These are phyloP conservation scores for Tylopilus subfusipes DNA, from an alignment of 768 basidiomycete species.

Conservation along the genomic window DNA sequence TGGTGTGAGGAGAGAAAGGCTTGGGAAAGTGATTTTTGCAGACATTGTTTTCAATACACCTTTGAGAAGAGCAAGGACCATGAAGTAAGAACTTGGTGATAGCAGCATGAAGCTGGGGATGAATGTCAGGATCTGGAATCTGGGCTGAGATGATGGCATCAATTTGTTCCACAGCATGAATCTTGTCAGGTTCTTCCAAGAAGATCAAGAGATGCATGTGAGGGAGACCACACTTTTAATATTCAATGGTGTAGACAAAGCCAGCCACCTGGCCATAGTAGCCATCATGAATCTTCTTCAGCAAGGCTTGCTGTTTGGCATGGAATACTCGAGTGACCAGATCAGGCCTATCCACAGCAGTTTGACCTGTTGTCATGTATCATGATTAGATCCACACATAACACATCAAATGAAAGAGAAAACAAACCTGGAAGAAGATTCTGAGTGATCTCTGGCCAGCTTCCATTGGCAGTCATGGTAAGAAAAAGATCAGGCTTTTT, in stretches of 20 bases:
- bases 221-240: neutral
- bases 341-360: constrained; percentile 43
- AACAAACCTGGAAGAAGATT: constrained; percentile 35
- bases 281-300: no score
- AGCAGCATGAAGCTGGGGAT: neutral
- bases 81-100: no score
- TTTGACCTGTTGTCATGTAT: constrained; percentile 25
- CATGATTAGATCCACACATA: neutral
- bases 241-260: constrained; percentile 48
- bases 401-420: no score
- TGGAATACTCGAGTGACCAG: constrained; percentile 45
- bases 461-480: constrained; percentile 52
- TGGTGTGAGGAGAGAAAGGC: neutral
- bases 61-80: neutral
- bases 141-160: neutral
- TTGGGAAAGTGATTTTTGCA: neutral
- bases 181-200: neutral
- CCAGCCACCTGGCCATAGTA: constrained; percentile 43
- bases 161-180: neutral
- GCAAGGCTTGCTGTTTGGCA: constrained; percentile 36
- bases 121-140: neutral
- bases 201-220: neutral
- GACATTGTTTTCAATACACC: neutral
- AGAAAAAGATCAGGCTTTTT: no score
- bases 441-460: constrained; percentile 43